Base-by-base conservation (phyloP, 176 grass and related monocot genomes). In the Aegilops bicornis region DNA sequence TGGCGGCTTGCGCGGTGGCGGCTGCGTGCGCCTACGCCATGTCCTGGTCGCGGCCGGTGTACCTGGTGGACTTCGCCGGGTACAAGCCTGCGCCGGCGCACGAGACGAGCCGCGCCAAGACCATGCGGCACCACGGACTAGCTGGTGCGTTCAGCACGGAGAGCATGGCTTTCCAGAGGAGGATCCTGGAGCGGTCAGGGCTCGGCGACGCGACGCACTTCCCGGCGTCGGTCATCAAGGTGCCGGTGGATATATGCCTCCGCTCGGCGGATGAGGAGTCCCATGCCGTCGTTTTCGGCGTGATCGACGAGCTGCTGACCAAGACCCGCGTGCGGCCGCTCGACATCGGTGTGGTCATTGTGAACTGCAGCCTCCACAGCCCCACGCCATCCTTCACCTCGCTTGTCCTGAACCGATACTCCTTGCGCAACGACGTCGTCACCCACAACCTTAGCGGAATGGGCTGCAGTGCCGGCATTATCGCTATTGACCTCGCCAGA, bases 391-490 rank as follows among this genome's bases (percentile, higher is more conserved):
- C 93, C 4, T 87, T 91, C 79, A 79, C 90, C 23, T 67, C 93
- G 68, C 83, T 92, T 23, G 30, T 92, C 30, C 84, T 92, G n/a
- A 82, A 87, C 66, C 83, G 84, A 19, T 92, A 91, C 66, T 64
- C 87, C n/a, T 24, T 95, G 8, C 48, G 81, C 0, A 45, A 76
- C 15, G 80, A 90, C 27, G 77, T 91, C 17, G 54, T 89, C 71
- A 76, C 24, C 3, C 88, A 95, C 31, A 96, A 87, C 87, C 89
- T 96, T 23, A 86, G 77, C 36, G 91, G 94, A 17, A 93, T 96
- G 94, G 91, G 94, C 0, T 96, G 94, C 78, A 96, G 91, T 69
- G 87, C 91, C 6, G 89, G 91, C 23, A 39, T 91, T 61, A 88
- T 96, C 66, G 82, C 91, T 60, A 80, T 95, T 13, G 93, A 95